Evolutionary conservation across 495 filamentous ascomycete genomes (phyloP).

Genomic region (Hypoxylon fragiforme): DNA sequence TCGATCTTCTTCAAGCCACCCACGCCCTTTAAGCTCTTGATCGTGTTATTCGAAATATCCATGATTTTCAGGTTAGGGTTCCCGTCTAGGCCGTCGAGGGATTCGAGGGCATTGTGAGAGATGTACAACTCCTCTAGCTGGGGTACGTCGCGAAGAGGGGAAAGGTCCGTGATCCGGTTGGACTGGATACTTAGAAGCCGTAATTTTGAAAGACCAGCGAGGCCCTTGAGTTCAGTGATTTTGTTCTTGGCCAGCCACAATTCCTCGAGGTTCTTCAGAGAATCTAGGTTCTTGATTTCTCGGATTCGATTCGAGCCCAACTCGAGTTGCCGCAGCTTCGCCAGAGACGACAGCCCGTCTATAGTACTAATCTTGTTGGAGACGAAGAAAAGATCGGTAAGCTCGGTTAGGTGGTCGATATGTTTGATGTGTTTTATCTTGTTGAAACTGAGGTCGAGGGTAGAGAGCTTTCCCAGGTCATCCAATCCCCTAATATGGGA

Average conservation of each 20-base stretch:
- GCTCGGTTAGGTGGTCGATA: constrained; percentile 72
- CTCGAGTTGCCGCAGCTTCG: constrained; percentile 78
- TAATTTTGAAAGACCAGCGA: constrained; percentile 74
- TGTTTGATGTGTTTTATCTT: constrained; percentile 99
- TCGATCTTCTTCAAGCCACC: constrained; percentile 70
- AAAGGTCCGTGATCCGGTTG: constrained; percentile 84
- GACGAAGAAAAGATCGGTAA: constrained; percentile 89
- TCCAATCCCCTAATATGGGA: constrained; percentile 84
- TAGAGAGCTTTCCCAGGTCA: constrained; percentile 70
- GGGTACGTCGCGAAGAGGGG: constrained; percentile 70
- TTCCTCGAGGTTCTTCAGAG: constrained; percentile 73
- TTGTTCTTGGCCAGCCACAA: constrained; percentile 99
- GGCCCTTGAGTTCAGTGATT: constrained; percentile 78
- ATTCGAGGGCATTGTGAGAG: constrained; percentile 91
- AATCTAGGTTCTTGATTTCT: constrained; percentile 85
- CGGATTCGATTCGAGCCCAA: constrained; percentile 89
- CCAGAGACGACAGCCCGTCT: constrained; percentile 78
- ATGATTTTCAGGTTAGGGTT: constrained; percentile 74
- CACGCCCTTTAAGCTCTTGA: constrained; percentile 74
- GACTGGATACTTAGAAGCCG: constrained; percentile 94
- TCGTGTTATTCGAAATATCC: constrained; percentile 89
- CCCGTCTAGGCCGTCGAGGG: constrained; percentile 72
- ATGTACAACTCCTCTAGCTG: constrained; percentile 94
- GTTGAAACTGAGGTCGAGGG: constrained; percentile 93
- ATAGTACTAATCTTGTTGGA: constrained; percentile 91